Conservation (phyloP, 2,329 filamentous ascomycete genomes). For the Chlorencoelia australis region DNA sequence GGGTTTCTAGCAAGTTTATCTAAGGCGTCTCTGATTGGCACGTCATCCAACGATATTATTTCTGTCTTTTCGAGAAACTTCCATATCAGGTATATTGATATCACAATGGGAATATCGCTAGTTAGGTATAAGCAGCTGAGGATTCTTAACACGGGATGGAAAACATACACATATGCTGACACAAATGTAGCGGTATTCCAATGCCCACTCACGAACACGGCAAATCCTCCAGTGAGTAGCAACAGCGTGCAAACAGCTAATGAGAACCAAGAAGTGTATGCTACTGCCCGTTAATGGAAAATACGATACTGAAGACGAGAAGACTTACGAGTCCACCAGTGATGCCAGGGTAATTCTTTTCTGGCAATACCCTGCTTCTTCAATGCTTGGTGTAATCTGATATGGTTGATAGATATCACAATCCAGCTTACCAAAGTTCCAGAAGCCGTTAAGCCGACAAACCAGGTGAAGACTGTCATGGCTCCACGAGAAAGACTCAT, state of each 20-base stretch:
- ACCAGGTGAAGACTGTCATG: constrained; percentile 55
- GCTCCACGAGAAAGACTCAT: constrained; percentile 51
- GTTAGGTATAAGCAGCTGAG: constrained; percentile 3
- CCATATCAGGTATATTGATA: constrained; percentile 37
- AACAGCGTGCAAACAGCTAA: constrained; percentile 53
- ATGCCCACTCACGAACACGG: constrained; percentile 48
- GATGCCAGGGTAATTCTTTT: constrained; percentile 48
- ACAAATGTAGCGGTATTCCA: constrained; percentile 49
- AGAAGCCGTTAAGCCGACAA: constrained; percentile 50
- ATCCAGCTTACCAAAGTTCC: constrained; percentile 56
- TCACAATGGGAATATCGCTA: constrained; percentile 33
- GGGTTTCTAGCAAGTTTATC: constrained; percentile 28
- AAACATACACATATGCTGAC: constrained; percentile 50
- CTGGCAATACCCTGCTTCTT: constrained; percentile 42
- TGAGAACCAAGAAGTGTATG: constrained; percentile 49
- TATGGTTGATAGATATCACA: constrained; percentile 48
- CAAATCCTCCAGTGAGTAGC: constrained; percentile 60
- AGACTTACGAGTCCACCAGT: constrained; percentile 49
- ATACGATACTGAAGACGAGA: neutral
- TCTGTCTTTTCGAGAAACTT: constrained; percentile 43
- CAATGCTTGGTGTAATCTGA: constrained; percentile 44
- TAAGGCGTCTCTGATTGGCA: constrained; percentile 30
- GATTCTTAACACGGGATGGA: neutral
- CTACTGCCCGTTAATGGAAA: constrained; percentile 26
- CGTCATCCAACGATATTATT: constrained; percentile 28